Evolutionary conservation across 139 green algal species (phyloP), one percentile per base, ranked within the genome.

Genomic region (Chlamydomonas sphaeroides): DNA sequence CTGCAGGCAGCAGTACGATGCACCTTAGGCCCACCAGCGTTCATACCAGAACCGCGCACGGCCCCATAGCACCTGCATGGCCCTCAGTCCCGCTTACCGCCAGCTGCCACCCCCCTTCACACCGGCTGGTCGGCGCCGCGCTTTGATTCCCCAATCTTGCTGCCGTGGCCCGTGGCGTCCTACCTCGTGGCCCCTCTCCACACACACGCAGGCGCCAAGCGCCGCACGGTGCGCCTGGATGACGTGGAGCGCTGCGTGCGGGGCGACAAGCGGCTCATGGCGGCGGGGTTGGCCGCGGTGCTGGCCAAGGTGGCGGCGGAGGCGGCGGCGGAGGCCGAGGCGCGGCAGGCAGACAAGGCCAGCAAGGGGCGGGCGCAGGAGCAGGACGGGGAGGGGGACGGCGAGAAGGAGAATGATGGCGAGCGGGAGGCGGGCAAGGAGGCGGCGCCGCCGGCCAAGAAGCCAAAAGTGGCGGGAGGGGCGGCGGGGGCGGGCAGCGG

Each of bases 201-300:
- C n/a, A n/a, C n/a, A n/a, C n/a, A n/a, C 45, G 18, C 62, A 0
- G 62, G 61, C 15, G 30, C 61, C 61, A 82, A 82, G 62, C 75
- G 75, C 6, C 78, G 78, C 35, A 76, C 66, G 23, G 65, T 76
- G 26, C 65, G 65, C 23, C n/a, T 76, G 49, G 78, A 84, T 17
- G 78, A 84, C 48, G 23, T 84, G 4, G 65, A 66, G 51, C 66
- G 38, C 26, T 59, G 48, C 30, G 65, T 84, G 14, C 48, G 65
- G 8, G 38, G n/a, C 30, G 78, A 84, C 48, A 81, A 80, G 48
- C 79, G 85, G 14, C 74, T 89, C 30, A 68, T 72, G n/a, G 38
- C 67, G 8, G 79, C 63, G 5, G 85, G 85, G 1, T 14, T 89
- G 1, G 69, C 20, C 10, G 75, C 75, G 8, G 75, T 82, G n/a